These are phyloP conservation scores for Cystobasidium ongulense DNA, from an alignment of 768 basidiomycete genomes.

Conservation along the genomic window DNA sequence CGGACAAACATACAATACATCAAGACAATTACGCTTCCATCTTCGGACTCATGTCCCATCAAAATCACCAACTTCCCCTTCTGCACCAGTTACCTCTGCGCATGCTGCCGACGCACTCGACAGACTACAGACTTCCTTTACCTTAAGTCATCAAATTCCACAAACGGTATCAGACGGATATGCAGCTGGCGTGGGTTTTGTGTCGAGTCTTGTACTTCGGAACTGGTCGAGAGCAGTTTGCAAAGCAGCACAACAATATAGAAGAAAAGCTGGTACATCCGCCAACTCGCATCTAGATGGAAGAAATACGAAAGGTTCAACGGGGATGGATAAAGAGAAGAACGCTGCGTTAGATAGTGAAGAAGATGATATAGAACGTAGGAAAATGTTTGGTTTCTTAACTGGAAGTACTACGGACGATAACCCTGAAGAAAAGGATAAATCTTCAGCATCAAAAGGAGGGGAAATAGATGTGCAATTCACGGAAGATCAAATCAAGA, in stretches of 20 bases:
- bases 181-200: conserved; percentile 26
- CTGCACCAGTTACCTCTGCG: background rate
- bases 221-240: conserved; percentile 6
- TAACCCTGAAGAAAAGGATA: background rate
- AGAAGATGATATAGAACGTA: conserved; percentile 11
- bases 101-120: conserved; percentile 25
- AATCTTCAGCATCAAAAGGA: background rate
- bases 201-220: conserved; percentile 15
- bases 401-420: conserved; percentile 4
- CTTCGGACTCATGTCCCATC: conserved; percentile 14
- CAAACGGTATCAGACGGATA: background rate
- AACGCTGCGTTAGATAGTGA: background rate
- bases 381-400: conserved; percentile 27
- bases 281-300: background rate
- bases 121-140: background rate
- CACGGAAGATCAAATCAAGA: background rate
- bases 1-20: background rate
- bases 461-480: background rate
- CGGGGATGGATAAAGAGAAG: background rate
- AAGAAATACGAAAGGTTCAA: background rate
- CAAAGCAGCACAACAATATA: background rate
- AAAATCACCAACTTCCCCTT: background rate
- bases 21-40: background rate
- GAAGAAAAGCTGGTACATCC: background rate
- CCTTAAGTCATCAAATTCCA: background rate